phyloP scores from a whole-genome alignment of 2,329 filamentous ascomycete species.

The Phaeoacremonium minimum region DNA sequence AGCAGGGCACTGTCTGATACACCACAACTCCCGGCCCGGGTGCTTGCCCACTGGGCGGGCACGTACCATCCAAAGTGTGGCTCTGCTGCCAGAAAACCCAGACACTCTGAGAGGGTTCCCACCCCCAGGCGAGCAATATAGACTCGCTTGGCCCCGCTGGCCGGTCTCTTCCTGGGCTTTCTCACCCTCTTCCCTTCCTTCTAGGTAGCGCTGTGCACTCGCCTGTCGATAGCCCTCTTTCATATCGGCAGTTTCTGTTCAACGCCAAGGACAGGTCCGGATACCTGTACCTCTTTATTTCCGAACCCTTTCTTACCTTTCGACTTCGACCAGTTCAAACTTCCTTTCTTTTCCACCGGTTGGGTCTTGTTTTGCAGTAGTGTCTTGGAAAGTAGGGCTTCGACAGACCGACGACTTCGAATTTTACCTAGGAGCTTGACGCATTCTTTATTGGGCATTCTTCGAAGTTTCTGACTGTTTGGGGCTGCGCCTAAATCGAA shows the following conservation, averaged over 20 bases:
- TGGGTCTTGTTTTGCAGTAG: too few relatives aligned
- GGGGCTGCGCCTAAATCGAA: conserved; percentile 9
- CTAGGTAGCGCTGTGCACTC: conserved; percentile 43
- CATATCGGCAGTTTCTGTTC: conserved; percentile 36
- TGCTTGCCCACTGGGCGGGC: conserved; percentile 31
- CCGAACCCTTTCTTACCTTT: conserved; percentile 15
- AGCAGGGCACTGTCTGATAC: conserved; percentile 34
- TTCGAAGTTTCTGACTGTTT: too few relatives aligned
- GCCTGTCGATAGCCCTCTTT: conserved; percentile 50
- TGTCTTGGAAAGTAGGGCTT: too few relatives aligned
- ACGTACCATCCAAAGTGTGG: conserved; percentile 10
- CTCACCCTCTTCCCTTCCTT: conserved; percentile 21
- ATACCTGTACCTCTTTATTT: conserved; percentile 35
- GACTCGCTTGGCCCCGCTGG: conserved; percentile 17
- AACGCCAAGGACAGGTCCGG: conserved; percentile 45
- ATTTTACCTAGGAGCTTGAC: too few relatives aligned
- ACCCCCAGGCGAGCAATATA: conserved; percentile 19
- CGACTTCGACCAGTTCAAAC: conserved; percentile 19
- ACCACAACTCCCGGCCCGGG: conserved; percentile 26
- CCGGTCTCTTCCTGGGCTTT: conserved; percentile 9
- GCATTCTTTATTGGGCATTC: too few relatives aligned
- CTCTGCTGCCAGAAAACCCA: conserved; percentile 10
- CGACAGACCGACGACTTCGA: too few relatives aligned
- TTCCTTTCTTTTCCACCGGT: conserved; percentile 14
- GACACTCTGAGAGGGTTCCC: too few relatives aligned